Percentiles rank a stretch among this genome's conserved stretches.
These are phyloP conservation scores for Pythium phragmiticola DNA, from an alignment of 352 stramenopile species.

Conservation along the genomic window DNA sequence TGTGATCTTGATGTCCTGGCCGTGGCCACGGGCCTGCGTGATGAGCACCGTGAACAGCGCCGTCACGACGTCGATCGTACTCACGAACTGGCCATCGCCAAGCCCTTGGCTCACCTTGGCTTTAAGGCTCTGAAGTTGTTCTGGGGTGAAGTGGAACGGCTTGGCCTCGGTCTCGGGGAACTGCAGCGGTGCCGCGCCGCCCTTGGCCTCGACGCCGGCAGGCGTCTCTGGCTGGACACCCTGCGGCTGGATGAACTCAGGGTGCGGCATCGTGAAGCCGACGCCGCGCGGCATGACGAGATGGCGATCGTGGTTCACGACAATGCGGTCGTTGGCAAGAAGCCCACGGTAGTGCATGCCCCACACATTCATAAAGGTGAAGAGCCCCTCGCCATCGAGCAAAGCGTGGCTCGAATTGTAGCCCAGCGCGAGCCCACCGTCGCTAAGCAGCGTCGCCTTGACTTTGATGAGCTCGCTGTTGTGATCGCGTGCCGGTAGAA, in stretches of 20 bases:
- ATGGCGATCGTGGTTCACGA: conserved; percentile 42
- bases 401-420: conserved; percentile 44
- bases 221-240: conserved; percentile 4
- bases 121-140: conserved; percentile 49
- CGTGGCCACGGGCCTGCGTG: conserved; percentile 41
- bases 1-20: conserved; percentile 42
- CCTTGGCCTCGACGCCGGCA: conserved; percentile 7
- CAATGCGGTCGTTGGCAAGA: conserved; percentile 23
- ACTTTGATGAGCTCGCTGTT: conserved; percentile 30
- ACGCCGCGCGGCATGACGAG: conserved; percentile 30
- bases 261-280: conserved; percentile 30
- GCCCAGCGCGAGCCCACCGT: conserved; percentile 49
- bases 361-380: conserved; percentile 68
- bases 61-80: conserved; percentile 50
- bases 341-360: conserved; percentile 48
- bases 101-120: conserved; percentile 15
- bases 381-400: conserved; percentile 49
- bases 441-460: conserved; percentile 42
- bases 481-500: conserved; percentile 30
- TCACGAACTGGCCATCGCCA: conserved; percentile 34
- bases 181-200: neutral
- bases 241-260: conserved; percentile 33
- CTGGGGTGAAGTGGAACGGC: conserved; percentile 45
- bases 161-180: conserved; percentile 32
- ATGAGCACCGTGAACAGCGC: conserved; percentile 53